Percentiles rank a stretch among this genome's conserved stretches.
Evolutionary conservation across 208 protist genomes (phyloP).

Genomic region (Acanthamoeba pearcei): DNA sequence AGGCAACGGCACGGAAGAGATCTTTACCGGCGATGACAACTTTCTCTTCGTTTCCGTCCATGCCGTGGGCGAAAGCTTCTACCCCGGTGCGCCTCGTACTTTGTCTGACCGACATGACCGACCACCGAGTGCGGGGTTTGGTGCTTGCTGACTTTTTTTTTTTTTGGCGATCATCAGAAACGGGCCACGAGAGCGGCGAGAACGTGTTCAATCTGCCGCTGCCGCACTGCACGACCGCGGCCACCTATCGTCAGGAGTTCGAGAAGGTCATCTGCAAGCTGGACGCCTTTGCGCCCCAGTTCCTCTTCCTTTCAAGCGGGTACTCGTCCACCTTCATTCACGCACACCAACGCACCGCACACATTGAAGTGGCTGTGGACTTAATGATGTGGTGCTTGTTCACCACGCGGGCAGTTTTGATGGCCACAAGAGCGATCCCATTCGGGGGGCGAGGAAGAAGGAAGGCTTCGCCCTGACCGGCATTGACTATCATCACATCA

Average conservation of each 20-base stretch:
- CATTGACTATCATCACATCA: conserved; percentile 20
- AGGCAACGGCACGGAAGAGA: conserved; percentile 84
- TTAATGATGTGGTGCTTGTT: neutral
- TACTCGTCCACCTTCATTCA: neutral
- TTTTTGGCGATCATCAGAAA: neutral
- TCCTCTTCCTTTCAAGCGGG: conserved; percentile 81
- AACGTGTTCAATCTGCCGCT: conserved; percentile 82
- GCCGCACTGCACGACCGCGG: conserved; percentile 33
- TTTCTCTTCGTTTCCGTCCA: conserved; percentile 84
- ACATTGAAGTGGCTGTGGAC: neutral
- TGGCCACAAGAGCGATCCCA: conserved; percentile 47
- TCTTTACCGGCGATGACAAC: conserved; percentile 80
- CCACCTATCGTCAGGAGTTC: conserved; percentile 65
- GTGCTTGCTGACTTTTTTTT: neutral
- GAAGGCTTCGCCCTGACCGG: conserved; percentile 31
- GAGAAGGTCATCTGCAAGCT: conserved; percentile 76
- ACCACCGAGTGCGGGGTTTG: neutral
- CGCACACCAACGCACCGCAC: neutral
- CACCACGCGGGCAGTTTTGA: neutral
- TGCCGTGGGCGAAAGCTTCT: conserved; percentile 81
- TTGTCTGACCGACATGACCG: neutral
- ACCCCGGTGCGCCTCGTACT: conserved; percentile 60
- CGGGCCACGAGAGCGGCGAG: neutral
- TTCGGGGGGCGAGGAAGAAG: conserved; percentile 28
- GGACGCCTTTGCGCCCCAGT: conserved; percentile 78